A percentile compares a stretch with the other conserved stretches of the same genome.
These are phyloP conservation scores for Orbilia oligospora DNA, from an alignment of 2,329 filamentous ascomycete genomes.

Conservation along the genomic window DNA sequence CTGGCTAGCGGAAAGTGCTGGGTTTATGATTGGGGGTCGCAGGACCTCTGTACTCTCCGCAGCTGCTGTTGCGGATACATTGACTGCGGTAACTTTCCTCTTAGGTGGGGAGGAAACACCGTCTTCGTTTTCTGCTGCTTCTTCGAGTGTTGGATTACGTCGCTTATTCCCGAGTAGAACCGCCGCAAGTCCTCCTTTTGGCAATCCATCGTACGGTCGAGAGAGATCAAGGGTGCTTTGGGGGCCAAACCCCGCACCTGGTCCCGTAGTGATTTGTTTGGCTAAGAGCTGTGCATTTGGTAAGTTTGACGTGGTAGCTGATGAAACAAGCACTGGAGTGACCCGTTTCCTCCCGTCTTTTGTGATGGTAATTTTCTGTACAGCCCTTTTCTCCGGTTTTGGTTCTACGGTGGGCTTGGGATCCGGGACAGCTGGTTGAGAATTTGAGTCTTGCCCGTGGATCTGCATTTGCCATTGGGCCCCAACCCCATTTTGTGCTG, in stretches of 20 bases:
- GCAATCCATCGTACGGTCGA: conserved; percentile 92
- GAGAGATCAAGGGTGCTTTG: conserved; percentile 89
- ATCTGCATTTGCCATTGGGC: conserved; percentile 64
- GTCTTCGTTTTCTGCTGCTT: conserved; percentile 78
- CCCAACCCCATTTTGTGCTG: conserved; percentile 66
- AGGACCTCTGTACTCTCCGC: conserved; percentile 84
- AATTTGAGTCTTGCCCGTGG: conserved; percentile 51
- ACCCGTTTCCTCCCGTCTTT: conserved; percentile 98
- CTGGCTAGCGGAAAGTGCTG: conserved; percentile 84
- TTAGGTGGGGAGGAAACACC: conserved; percentile 69
- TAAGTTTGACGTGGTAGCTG: conserved; percentile 66
- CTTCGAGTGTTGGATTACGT: conserved; percentile 81
- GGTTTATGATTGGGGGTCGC: conserved; percentile 87
- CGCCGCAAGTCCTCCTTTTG: conserved; percentile 86
- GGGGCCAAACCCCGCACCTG: conserved; percentile 68
- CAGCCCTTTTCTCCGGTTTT: conserved; percentile 69
- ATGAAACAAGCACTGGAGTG: conserved; percentile 89
- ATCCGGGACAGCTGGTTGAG: conserved; percentile 33
- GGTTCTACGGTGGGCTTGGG: conserved; percentile 34
- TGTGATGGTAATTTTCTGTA: conserved; percentile 89
- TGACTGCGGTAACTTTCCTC: conserved; percentile 73
- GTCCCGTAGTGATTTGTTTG: conserved; percentile 62
- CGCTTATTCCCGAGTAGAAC: conserved; percentile 94
- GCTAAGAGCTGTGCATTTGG: conserved; percentile 64
- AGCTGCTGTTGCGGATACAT: conserved; percentile 82